These are phyloP conservation scores for Salix viminalis DNA, from an alignment of 345 rosid species.

Conservation along the genomic window DNA sequence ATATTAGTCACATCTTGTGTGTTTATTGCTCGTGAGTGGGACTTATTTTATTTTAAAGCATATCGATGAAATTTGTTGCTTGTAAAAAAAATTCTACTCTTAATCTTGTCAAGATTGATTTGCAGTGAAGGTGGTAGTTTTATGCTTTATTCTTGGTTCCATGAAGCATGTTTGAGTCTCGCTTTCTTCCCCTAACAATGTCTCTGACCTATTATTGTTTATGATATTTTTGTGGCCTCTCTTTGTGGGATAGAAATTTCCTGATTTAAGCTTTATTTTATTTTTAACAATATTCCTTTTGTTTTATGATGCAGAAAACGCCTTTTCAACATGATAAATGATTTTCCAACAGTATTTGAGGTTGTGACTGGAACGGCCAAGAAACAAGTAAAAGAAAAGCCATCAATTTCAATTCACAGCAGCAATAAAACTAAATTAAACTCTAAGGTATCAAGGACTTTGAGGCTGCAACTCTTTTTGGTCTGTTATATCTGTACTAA, in stretches of 20 bases:
- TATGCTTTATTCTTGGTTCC: neutral
- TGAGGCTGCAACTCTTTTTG: neutral
- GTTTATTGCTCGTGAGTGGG: neutral
- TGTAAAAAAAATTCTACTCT: no score
- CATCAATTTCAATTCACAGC: slow-evolving; percentile 7
- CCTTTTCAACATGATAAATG: slow-evolving; percentile 20
- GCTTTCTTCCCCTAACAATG: neutral
- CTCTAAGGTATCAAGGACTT: slow-evolving; percentile 5
- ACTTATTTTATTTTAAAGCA: neutral
- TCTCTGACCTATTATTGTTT: neutral
- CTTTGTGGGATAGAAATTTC: neutral
- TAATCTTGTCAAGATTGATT: neutral
- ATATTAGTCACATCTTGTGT: neutral
- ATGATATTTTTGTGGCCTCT: neutral
- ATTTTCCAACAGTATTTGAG: slow-evolving; percentile 13
- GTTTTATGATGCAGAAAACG: slow-evolving; percentile 12
- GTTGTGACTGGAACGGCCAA: slow-evolving; percentile 7
- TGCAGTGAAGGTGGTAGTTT: neutral
- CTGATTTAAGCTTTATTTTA: neutral
- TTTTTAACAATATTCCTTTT: neutral
- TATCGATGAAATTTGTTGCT: neutral
- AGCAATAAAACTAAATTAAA: slow-evolving; percentile 8
- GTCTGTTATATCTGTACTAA: neutral
- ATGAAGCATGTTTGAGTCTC: neutral
- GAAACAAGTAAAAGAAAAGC: slow-evolving; percentile 9